phyloP scores from a whole-genome alignment of 75 land plant genomes.

The Pinus albicaulis region DNA sequence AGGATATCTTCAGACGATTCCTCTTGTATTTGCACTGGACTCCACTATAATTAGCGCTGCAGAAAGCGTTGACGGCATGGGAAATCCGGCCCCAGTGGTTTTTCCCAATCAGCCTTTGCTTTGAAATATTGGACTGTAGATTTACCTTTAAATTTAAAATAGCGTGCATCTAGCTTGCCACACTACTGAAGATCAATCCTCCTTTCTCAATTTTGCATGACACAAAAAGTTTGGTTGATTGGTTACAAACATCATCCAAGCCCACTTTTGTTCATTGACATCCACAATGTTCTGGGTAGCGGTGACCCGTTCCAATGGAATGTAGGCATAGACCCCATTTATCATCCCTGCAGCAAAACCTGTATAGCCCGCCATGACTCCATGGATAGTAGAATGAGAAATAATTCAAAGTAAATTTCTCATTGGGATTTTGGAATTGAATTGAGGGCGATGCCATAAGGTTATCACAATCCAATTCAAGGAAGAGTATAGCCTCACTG shows the following conservation, averaged over 20 bases:
- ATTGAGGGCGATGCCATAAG: neutral
- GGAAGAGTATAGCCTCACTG: too few species aligned
- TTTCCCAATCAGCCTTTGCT: neutral
- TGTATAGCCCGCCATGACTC: constrained; percentile 83
- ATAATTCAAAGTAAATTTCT: neutral
- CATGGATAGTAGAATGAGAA: constrained; percentile 79
- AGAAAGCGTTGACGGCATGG: neutral
- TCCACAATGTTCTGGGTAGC: constrained; percentile 48
- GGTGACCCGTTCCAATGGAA: constrained; percentile 67
- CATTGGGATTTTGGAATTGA: too few species aligned
- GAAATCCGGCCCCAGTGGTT: constrained; percentile 4
- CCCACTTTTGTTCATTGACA: constrained; percentile 68
- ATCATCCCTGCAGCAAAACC: constrained; percentile 77
- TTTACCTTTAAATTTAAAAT: neutral
- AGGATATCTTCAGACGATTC: constrained; percentile 6
- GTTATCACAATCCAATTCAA: too few species aligned
- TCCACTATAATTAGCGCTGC: constrained; percentile 4
- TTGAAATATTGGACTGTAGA: neutral
- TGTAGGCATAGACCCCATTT: constrained; percentile 69
- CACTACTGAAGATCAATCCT: neutral
- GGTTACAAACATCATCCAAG: constrained; percentile 80
- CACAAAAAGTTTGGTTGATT: constrained; percentile 72
- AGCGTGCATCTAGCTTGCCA: neutral
- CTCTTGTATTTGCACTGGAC: constrained; percentile 10
- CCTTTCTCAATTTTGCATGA: neutral